Evolutionary conservation across 2,329 filamentous ascomycete genomes (phyloP), one percentile per base, ranked within the genome.

Genomic region (Fusarium multiceps): DNA sequence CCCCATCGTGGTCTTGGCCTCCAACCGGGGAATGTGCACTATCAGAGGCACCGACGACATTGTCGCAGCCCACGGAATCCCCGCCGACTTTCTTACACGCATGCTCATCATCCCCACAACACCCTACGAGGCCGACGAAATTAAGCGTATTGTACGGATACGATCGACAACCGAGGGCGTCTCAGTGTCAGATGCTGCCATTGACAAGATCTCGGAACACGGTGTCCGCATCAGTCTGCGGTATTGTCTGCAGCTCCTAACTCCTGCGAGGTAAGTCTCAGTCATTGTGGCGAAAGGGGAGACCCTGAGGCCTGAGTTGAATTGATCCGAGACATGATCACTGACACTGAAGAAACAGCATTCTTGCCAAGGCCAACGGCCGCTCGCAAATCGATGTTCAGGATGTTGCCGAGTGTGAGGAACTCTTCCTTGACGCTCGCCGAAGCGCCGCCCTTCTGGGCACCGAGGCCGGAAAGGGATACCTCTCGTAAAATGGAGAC

Each of bases 51-150:
- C 92, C 59, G 88, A 92, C 74, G 89, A 93, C 79, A 87, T 96
- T 77, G 86, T 92, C 74, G 93, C 94, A 59, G 93, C 96, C 6
- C 96, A 99, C 82, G 96, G 96, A 77, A 91, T 99, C 73, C 96
- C 96, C 18, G 89, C 95, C 12, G 96, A 99, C 81, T 94, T 99
- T 73, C 88, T 99, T 58, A 92, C 93, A 57, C 93, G 96, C 64
- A 89, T 99, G 58, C 92, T 99, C 78, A 98, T 99, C 82, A 91
- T 99, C 76, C 96, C 96, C 46, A 99, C 96, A 20, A 92, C 94
- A 74, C 90, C 94, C 13, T 99, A 98, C 83, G 88, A 90, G 66
- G 88, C 90, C 43, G 89, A 93, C 18, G 96, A 99, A 83, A 97
- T 99, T 80, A 94, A 94, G 83, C 90, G 90, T 66, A 99, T 99